These are phyloP conservation scores for Phaeodactylum tricornutum DNA, from an alignment of 108 stramenopile species.

Conservation along the genomic window DNA sequence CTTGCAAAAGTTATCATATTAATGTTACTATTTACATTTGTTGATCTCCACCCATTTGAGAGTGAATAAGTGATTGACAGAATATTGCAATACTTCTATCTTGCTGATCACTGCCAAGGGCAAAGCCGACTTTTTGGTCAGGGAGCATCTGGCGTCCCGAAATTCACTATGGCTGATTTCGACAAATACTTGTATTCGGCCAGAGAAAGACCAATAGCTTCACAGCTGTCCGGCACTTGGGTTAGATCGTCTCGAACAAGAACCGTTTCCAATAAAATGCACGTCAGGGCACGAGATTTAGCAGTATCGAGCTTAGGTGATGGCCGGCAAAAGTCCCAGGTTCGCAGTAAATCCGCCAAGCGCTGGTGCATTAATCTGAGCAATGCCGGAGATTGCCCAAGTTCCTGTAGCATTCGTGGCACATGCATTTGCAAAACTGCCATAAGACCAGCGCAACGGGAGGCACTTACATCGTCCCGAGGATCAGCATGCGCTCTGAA, in stretches of 20 bases:
- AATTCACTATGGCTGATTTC: slow-evolving; percentile 1
- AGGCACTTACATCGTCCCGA: neutral
- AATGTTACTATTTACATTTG: no score
- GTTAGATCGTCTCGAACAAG: neutral
- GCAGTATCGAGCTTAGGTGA: neutral
- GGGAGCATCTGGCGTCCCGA: neutral
- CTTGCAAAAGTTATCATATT: no score
- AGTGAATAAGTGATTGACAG: no score
- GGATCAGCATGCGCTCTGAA: neutral
- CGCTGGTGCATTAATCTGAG: neutral
- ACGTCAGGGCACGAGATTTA: neutral
- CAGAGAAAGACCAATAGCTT: neutral
- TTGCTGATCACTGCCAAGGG: no score
- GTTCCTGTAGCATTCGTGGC: neutral
- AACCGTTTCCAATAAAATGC: slow-evolving; percentile 1
- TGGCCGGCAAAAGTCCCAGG: neutral
- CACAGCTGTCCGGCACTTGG: neutral
- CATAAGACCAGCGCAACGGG: slow-evolving; percentile 1
- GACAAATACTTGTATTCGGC: neutral
- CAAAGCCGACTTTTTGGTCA: no score
- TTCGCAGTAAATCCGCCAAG: neutral
- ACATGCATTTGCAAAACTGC: neutral
- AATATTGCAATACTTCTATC: no score
- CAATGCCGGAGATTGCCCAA: neutral
- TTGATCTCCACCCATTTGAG: no score